Evolutionary conservation across 176 grass and related monocot genomes (phyloP).

Genomic region (Cymbopogon citratus): DNA sequence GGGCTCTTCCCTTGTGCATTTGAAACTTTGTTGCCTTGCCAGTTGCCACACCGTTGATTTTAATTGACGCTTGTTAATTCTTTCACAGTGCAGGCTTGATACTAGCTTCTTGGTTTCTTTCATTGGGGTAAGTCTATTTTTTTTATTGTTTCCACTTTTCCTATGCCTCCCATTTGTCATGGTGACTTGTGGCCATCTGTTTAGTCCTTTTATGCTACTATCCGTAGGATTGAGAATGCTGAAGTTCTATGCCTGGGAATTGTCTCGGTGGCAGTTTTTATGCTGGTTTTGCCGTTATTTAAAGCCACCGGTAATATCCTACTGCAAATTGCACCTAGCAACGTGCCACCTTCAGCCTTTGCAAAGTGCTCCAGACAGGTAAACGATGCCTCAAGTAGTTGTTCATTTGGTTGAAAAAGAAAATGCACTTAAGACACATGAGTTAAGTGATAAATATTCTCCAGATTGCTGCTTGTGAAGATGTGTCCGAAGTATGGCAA

Average conservation of each 20-base stretch:
- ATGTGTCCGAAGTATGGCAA: conserved; percentile 66
- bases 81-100: conserved; percentile 95
- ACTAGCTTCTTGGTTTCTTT: conserved; percentile 95
- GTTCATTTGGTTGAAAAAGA: neutral
- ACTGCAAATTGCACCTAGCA: conserved; percentile 83
- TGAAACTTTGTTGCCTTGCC: neutral
- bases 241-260: conserved; percentile 88
- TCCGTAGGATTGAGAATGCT: conserved; percentile 82
- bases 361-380: conserved; percentile 88
- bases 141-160: neutral
- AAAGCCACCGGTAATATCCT: conserved; percentile 77
- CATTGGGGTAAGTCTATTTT: conserved; percentile 64
- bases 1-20: conserved; percentile 3
- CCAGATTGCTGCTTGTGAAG: conserved; percentile 62
- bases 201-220: conserved; percentile 8
- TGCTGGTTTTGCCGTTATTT: conserved; percentile 92
- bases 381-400: neutral
- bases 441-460: neutral
- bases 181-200: neutral
- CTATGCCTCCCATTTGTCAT: neutral
- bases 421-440: neutral
- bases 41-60: neutral
- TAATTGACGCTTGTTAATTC: conserved; percentile 4
- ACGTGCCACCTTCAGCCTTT: conserved; percentile 76
- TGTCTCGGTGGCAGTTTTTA: conserved; percentile 86